phyloP scores from a whole-genome alignment of 2,329 filamentous ascomycete genomes.

The Sporothrix humicola region DNA sequence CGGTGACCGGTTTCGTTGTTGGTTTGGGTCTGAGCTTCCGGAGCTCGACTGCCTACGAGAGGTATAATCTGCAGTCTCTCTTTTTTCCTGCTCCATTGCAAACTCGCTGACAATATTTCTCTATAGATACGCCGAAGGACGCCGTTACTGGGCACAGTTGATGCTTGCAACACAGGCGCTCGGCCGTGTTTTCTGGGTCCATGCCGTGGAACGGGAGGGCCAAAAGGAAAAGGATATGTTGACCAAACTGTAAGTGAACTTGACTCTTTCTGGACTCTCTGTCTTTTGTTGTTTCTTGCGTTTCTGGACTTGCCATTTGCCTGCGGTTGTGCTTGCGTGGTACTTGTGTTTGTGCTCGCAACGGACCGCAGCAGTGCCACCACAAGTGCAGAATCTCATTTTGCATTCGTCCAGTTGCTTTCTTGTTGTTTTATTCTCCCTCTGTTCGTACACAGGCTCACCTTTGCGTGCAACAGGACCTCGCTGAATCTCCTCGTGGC shows the following conservation, averaged over 20 bases:
- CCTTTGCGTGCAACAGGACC: constrained; percentile 45
- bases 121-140: constrained; percentile 56
- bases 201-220: constrained; percentile 68
- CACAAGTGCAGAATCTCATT: constrained; percentile 25
- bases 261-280: background rate
- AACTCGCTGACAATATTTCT: background rate
- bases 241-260: constrained; percentile 57
- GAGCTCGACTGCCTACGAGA: constrained; percentile 78
- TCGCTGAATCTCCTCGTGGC: constrained; percentile 73
- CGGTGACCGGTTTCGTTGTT: constrained; percentile 84
- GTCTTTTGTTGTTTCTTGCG: background rate
- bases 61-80: constrained; percentile 46
- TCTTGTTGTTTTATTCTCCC: no score
- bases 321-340: background rate
- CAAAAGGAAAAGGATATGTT: constrained; percentile 68
- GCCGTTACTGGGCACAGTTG: constrained; percentile 63
- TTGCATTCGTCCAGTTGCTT: background rate
- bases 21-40: constrained; percentile 79
- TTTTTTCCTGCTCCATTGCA: background rate
- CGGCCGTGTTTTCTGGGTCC: constrained; percentile 82
- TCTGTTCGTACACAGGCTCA: constrained; percentile 21
- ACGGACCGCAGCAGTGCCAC: background rate
- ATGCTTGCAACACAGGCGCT: constrained; percentile 69
- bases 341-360: background rate
- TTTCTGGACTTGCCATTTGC: background rate